Percentiles rank a stretch among this genome's conserved stretches.
Conservation (phyloP, 257 asterid species). For the Fraxinus quadrangulata region DNA sequence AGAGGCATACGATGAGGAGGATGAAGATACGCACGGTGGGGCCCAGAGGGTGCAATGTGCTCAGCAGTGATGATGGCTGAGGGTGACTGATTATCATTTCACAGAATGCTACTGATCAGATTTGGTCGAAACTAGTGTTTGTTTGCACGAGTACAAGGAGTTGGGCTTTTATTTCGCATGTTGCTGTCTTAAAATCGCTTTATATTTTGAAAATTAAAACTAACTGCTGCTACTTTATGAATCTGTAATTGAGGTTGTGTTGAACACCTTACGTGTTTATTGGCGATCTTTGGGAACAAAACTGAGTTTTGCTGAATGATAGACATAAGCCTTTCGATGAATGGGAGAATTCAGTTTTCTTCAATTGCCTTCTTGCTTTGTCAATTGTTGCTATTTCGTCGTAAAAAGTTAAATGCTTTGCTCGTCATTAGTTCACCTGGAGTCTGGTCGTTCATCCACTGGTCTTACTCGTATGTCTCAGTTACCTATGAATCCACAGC, state of each 20-base stretch:
- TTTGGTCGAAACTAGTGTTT: neutral
- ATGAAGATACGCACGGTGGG: conserved; percentile 67
- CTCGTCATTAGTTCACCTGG: neutral
- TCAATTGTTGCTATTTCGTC: no score
- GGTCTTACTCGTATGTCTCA: no score
- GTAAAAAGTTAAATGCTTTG: neutral
- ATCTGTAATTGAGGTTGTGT: neutral
- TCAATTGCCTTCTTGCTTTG: neutral
- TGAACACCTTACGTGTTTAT: neutral
- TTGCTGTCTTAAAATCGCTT: no score
- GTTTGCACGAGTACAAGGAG: neutral
- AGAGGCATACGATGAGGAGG: conserved; percentile 73
- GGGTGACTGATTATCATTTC: neutral
- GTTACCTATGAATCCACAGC: no score
- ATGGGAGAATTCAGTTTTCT: neutral
- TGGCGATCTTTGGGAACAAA: neutral
- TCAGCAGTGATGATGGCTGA: conserved; percentile 50
- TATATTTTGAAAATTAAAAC: neutral
- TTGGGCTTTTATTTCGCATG: neutral
- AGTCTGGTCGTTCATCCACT: no score
- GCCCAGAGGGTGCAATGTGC: conserved; percentile 79
- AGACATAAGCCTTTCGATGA: neutral
- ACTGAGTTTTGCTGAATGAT: neutral
- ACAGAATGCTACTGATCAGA: neutral
- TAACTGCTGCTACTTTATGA: neutral